Evolutionary conservation across 495 filamentous ascomycete genomes (phyloP), one percentile per base, ranked within the genome.

Genomic region (Halenospora varia): DNA sequence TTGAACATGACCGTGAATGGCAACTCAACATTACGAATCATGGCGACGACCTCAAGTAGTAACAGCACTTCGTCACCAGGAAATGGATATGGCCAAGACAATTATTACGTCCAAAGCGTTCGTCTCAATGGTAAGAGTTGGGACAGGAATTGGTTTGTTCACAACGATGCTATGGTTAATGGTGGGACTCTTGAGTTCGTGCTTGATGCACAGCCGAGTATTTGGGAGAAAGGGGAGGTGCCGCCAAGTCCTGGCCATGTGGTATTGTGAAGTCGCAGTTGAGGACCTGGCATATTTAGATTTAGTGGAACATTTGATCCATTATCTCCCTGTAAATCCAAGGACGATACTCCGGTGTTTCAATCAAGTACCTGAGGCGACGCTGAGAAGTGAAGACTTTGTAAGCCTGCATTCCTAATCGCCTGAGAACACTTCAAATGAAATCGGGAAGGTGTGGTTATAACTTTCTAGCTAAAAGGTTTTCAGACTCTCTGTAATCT

Each of bases 181-280:
- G 80, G 82, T 11, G 81, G 80, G 0, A 79, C 61, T 10, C 62
- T 85, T 55, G 76, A 83, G 18, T 84, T 81, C 68, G 74, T 76
- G 48, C 66, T 84, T 26, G 81, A 78, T 9, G 42, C 56, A 6
- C 68, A 68, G 19, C 68, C 75, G 23, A 71, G 65, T 48, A 62
- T 71, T 47, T 83, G 79, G 78, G 74, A 73, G 26, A 75, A 13
- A 6, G 77, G 76, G 11, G 70, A 71, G 49, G 54, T 79, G 57
- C 81, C 80, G 0, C 80, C 81, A 17, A 83, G 77, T 68, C 79
- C 81, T 11, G 81, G 75, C 18, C 59, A 72, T 70, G 62, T 75
- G 53, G 71, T 70, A 70, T 66, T 55, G 8, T 35, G 29, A 35
- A 35, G 4, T 35, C n/a, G n/a, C n/a, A n/a, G 29, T 35, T 4